A percentile compares a stretch with the other conserved stretches of the same genome.
phyloP scores from a whole-genome alignment of 2,329 filamentous ascomycete genomes.

The Nectriaceae sp. region DNA sequence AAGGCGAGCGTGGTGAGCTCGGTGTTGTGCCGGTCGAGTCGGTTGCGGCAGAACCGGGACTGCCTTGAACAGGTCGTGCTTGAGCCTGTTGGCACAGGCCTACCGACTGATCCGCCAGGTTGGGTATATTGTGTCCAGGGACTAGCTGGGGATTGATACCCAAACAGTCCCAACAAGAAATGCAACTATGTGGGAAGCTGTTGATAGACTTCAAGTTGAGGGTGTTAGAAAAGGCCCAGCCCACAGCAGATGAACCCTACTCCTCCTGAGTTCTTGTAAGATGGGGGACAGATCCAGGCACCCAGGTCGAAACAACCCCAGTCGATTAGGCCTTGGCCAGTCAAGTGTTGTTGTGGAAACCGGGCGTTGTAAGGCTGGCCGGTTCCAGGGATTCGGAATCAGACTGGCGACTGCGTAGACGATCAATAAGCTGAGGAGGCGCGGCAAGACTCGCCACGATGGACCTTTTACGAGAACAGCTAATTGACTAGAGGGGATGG shows the following conservation, averaged over 20 bases:
- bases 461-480: slow-evolving; percentile 14
- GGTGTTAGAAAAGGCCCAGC: slow-evolving; percentile 2
- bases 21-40: slow-evolving; percentile 37
- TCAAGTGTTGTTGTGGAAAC: slow-evolving; percentile 9
- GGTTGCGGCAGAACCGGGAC: slow-evolving; percentile 32
- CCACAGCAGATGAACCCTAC: slow-evolving; percentile 1
- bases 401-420: slow-evolving; percentile 13
- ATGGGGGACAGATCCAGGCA: slow-evolving; percentile 3
- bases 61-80: slow-evolving; percentile 31
- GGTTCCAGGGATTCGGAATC: slow-evolving; percentile 14
- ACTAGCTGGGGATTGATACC: slow-evolving; percentile 35
- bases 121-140: slow-evolving; percentile 27
- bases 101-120: slow-evolving; percentile 36
- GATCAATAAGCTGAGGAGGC: slow-evolving; percentile 18
- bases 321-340: slow-evolving; percentile 10
- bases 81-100: slow-evolving; percentile 37
- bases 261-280: slow-evolving; percentile 1
- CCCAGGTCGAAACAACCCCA: slow-evolving; percentile 7
- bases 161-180: slow-evolving; percentile 35
- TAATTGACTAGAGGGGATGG: slow-evolving; percentile 6
- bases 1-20: slow-evolving; percentile 38
- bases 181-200: slow-evolving; percentile 7
- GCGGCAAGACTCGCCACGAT: slow-evolving; percentile 13
- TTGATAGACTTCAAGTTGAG: background rate
- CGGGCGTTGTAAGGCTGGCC: slow-evolving; percentile 12